These are phyloP conservation scores for Rhodosporidiobolus sp. DNA, from an alignment of 768 basidiomycete genomes.

Conservation along the genomic window DNA sequence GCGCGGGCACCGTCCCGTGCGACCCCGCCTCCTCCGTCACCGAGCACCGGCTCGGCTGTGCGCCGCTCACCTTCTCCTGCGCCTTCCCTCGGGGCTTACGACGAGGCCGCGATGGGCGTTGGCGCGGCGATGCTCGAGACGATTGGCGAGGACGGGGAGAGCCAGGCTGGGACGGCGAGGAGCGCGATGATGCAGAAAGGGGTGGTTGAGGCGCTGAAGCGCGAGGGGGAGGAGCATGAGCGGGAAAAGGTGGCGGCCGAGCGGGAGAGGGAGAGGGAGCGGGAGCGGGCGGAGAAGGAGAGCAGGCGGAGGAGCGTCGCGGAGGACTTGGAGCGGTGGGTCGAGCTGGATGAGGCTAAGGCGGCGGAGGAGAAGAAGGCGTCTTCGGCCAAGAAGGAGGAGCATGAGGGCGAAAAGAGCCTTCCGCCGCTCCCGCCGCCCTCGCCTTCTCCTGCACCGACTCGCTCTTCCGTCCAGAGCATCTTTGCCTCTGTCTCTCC, in stretches of 20 bases:
- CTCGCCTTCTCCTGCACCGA: background rate
- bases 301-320: conserved; percentile 11
- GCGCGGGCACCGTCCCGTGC: background rate
- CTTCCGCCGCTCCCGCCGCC: background rate
- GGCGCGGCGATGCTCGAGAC: conserved; percentile 34
- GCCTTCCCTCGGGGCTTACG: background rate
- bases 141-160: conserved; percentile 46
- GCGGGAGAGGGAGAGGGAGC: too few relatives aligned
- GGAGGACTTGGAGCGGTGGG: conserved; percentile 29
- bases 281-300: background rate
- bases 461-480: background rate
- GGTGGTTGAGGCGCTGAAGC: background rate
- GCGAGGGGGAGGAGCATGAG: background rate
- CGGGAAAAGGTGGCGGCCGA: too few relatives aligned
- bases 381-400: background rate
- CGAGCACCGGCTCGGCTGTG: conserved; percentile 5
- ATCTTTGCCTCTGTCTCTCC: too few relatives aligned
- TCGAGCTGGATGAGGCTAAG: conserved; percentile 19
- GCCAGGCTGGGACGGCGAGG: conserved; percentile 42
- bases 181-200: background rate
- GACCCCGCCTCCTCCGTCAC: conserved; percentile 32
- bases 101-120: background rate
- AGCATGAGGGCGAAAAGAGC: background rate
- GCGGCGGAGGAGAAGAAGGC: conserved; percentile 3
- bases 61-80: conserved; percentile 5